phyloP scores from a whole-genome alignment of 495 filamentous ascomycete species.

The Chaetomium fimeti region DNA sequence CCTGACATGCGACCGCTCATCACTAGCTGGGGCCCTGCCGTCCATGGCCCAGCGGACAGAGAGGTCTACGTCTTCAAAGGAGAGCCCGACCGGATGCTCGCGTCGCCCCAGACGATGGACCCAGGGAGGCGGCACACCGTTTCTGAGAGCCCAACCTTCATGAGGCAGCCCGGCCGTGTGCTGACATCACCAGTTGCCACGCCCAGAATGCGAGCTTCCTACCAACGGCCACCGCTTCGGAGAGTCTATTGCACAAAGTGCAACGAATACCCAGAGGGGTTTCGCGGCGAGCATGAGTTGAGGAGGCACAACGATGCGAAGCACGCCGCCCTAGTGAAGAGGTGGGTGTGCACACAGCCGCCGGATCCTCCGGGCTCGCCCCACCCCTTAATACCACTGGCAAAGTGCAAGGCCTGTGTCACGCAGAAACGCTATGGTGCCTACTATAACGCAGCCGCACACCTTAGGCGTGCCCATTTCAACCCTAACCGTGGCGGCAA shows the following conservation, averaged over 20 bases:
- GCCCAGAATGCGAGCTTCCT: slow-evolving; percentile 64
- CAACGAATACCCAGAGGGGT: slow-evolving; percentile 79
- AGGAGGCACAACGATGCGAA: slow-evolving; percentile 81
- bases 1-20: slow-evolving; percentile 44
- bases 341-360: slow-evolving; percentile 69
- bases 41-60: slow-evolving; percentile 27
- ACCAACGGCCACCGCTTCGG: slow-evolving; percentile 71
- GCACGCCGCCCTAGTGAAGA: slow-evolving; percentile 69
- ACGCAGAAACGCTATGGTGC: slow-evolving; percentile 80
- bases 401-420: slow-evolving; percentile 85
- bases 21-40: slow-evolving; percentile 38
- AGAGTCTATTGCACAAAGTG: slow-evolving; percentile 79
- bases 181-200: slow-evolving; percentile 42
- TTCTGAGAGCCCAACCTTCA: slow-evolving; percentile 47
- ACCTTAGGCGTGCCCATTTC: slow-evolving; percentile 89
- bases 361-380: slow-evolving; percentile 42
- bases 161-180: slow-evolving; percentile 39
- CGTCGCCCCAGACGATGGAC: slow-evolving; percentile 38
- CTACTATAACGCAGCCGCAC: slow-evolving; percentile 97
- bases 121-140: slow-evolving; percentile 48
- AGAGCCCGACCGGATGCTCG: slow-evolving; percentile 35
- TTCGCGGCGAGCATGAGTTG: slow-evolving; percentile 92
- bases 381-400: slow-evolving; percentile 64
- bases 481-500: slow-evolving; percentile 74
- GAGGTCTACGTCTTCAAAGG: slow-evolving; percentile 38